Conservation (phyloP, 2,329 filamentous ascomycete species). For the Beauveria sp. region DNA sequence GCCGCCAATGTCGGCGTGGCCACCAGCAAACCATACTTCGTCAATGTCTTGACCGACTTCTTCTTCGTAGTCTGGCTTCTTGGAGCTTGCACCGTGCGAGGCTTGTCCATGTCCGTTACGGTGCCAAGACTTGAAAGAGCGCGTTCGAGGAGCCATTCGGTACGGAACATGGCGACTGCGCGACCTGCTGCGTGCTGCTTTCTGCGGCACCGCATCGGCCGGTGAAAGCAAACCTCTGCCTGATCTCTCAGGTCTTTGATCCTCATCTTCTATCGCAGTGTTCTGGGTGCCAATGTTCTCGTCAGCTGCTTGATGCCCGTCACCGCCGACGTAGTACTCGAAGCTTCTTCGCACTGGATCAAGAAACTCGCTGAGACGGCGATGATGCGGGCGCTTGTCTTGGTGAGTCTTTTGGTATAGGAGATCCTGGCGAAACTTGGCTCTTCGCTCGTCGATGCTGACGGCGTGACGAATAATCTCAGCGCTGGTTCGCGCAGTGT, state of each 20-base stretch:
- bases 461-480: conserved; percentile 62
- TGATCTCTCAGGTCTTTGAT: neutral
- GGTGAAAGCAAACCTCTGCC: neutral
- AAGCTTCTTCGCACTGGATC: conserved; percentile 15
- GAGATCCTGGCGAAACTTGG: conserved; percentile 65
- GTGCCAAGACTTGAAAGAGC: neutral
- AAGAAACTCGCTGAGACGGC: conserved; percentile 17
- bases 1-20: conserved; percentile 72
- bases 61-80: conserved; percentile 1
- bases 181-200: neutral
- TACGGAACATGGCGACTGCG: conserved; percentile 30
- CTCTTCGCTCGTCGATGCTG: conserved; percentile 61
- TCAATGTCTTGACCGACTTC: conserved; percentile 61
- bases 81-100: conserved; percentile 12
- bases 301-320: neutral
- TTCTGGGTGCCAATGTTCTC: neutral
- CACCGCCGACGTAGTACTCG: conserved; percentile 2
- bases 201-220: conserved; percentile 11
- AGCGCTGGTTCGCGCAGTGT: conserved; percentile 50
- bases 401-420: conserved; percentile 43
- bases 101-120: neutral
- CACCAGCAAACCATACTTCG: conserved; percentile 74
- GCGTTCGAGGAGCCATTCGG: conserved; percentile 27
- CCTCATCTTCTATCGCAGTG: neutral
- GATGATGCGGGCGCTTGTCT: conserved; percentile 14